Evolutionary conservation across 345 rosid genomes (phyloP).

Genomic region (Sonneratia alba): DNA sequence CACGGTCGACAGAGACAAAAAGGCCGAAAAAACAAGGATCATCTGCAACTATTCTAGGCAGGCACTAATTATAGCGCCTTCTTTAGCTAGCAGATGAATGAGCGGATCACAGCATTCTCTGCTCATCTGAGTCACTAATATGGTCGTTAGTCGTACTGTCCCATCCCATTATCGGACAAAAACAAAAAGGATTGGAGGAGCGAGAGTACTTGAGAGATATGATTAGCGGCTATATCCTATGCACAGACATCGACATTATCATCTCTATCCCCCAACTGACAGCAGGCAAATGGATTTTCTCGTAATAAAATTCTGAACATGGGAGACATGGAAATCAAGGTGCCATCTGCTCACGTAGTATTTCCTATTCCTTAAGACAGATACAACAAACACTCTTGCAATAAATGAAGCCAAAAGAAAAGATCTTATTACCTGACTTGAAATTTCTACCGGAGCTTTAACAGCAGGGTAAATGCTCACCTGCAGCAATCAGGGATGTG

Average conservation of each 20-base stretch:
- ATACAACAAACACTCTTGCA: not conserved
- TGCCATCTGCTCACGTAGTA: not conserved
- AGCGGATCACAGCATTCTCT: not conserved
- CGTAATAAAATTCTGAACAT: not conserved
- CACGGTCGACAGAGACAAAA: not conserved
- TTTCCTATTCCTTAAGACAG: not conserved
- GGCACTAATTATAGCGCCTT: not conserved
- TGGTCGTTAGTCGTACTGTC: not conserved
- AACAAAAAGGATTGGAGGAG: not conserved
- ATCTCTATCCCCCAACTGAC: not conserved
- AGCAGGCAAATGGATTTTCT: not conserved
- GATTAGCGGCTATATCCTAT: not conserved
- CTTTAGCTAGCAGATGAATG: not conserved
- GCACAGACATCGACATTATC: not conserved
- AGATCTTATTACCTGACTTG: slow-evolving; percentile 54
- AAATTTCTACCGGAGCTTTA: slow-evolving; percentile 72
- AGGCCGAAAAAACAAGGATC: not conserved
- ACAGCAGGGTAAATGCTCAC: slow-evolving; percentile 80
- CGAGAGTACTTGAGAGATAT: not conserved
- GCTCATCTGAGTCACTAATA: not conserved
- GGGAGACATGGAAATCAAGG: not conserved
- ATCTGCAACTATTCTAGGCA: not conserved
- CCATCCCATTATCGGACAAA: not conserved
- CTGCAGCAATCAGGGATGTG: slow-evolving; percentile 20
- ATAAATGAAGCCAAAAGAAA: not conserved